Percentiles rank a stretch among this genome's conserved stretches.
Conservation (phyloP, 1,284 basidiomycete genomes). For the Hemileia vastatrix region DNA sequence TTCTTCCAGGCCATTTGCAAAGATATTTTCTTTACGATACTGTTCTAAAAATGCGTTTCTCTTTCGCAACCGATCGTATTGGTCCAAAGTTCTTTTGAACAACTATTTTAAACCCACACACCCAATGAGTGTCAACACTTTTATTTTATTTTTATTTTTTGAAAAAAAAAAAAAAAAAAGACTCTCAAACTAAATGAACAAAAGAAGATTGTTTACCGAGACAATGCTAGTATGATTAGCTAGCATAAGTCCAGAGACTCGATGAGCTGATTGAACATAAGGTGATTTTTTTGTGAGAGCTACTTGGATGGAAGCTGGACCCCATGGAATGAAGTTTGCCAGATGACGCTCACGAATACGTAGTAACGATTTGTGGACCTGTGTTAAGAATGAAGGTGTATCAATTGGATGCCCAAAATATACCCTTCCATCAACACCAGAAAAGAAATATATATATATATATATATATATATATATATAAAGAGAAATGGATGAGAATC, state of each 20-base stretch:
- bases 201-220: conserved; percentile 52
- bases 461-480: conserved; percentile 18
- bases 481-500: too few relatives aligned
- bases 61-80: conserved; percentile 79
- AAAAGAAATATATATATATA: background rate
- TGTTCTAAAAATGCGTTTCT: conserved; percentile 93
- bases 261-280: conserved; percentile 70
- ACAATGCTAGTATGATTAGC: conserved; percentile 98
- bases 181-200: too few relatives aligned
- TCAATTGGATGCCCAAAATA: background rate
- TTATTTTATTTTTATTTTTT: background rate
- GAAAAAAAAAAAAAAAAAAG: background rate
- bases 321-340: conserved; percentile 98
- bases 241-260: conserved; percentile 94
- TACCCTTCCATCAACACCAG: background rate
- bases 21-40: conserved; percentile 94
- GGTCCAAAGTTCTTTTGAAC: conserved; percentile 91
- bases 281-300: conserved; percentile 85
- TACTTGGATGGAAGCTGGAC: conserved; percentile 95
- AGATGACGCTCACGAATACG: conserved; percentile 92
- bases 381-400: background rate
- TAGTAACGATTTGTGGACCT: conserved; percentile 93
- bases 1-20: conserved; percentile 79
- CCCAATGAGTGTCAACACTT: background rate
- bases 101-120: conserved; percentile 51